Conservation (phyloP, 225 moss, liverwort and hornwort species). For the Thuidium tamariscinum region DNA sequence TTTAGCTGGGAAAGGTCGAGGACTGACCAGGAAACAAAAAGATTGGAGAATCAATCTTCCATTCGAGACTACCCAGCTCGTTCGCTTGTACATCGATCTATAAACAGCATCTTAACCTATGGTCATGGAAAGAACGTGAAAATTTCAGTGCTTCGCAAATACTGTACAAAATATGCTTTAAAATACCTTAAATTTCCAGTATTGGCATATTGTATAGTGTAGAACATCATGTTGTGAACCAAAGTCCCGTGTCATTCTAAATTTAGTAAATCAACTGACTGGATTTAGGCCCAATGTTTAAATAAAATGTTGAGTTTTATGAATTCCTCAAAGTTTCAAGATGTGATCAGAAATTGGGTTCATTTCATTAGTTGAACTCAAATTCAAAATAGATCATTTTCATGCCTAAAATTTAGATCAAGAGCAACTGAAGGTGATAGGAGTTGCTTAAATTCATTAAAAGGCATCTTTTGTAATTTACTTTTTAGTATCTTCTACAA, state of each 20-base stretch:
- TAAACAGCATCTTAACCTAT: not conserved
- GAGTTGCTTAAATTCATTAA: no score
- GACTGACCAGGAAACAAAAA: constrained; percentile 68
- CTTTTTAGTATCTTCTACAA: not conserved
- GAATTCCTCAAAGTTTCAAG: no score
- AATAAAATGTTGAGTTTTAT: not conserved
- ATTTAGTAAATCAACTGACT: not conserved
- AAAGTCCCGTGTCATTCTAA: not conserved
- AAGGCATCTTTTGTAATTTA: not conserved
- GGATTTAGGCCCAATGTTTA: not conserved
- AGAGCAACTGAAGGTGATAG: not conserved
- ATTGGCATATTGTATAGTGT: no score
- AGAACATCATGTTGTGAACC: not conserved
- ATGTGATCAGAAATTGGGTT: not conserved
- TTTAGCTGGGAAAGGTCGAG: constrained; percentile 67
- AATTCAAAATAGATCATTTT: not conserved
- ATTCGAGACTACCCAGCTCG: constrained; percentile 43
- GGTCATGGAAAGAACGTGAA: not conserved
- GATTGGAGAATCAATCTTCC: constrained; percentile 76
- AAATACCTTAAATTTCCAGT: not conserved
- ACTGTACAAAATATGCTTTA: no score
- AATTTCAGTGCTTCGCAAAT: not conserved
- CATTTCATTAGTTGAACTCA: not conserved
- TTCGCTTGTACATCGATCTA: constrained; percentile 81
- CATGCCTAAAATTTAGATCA: no score